Conservation (phyloP, 176 grass and related monocot species). For the Guadua angustifolia region DNA sequence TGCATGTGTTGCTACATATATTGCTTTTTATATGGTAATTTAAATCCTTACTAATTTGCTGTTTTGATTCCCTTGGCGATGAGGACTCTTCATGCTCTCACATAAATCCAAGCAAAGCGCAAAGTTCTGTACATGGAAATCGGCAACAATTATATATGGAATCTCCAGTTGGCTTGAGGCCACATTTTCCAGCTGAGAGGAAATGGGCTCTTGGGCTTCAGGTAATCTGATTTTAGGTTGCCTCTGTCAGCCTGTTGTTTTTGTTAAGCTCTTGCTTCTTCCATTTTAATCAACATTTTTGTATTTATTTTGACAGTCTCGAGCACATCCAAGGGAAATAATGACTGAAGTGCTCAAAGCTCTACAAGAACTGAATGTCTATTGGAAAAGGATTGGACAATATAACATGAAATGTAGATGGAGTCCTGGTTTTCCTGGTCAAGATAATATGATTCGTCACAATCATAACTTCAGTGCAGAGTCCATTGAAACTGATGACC, state of each 20-base stretch:
- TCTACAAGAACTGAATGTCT: slow-evolving; percentile 77
- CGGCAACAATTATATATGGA: slow-evolving; percentile 66
- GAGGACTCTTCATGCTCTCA: slow-evolving; percentile 58
- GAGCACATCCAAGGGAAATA: slow-evolving; percentile 79
- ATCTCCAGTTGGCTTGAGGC: slow-evolving; percentile 57
- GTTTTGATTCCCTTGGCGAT: slow-evolving; percentile 39
- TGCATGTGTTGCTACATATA: slow-evolving; percentile 22
- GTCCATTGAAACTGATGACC: slow-evolving; percentile 58
- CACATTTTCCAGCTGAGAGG: slow-evolving; percentile 69
- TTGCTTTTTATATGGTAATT: slow-evolving; percentile 19
- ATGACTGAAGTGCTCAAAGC: slow-evolving; percentile 83
- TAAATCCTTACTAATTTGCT: slow-evolving; percentile 12
- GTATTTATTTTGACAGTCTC: slow-evolving; percentile 56
- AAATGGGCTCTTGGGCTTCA: slow-evolving; percentile 94
- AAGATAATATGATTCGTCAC: slow-evolving; percentile 56
- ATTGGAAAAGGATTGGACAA: slow-evolving; percentile 89
- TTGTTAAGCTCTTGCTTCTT: slow-evolving; percentile 1
- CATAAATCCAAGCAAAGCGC: slow-evolving; percentile 52
- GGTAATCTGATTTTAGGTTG: slow-evolving; percentile 46
- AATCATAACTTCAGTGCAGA: slow-evolving; percentile 61
- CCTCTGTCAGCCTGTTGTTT: background rate
- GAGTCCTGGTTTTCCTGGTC: slow-evolving; percentile 54
- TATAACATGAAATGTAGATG: slow-evolving; percentile 96
- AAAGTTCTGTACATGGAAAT: slow-evolving; percentile 55
- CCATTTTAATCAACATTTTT: slow-evolving; percentile 13